phyloP scores from a whole-genome alignment of 768 basidiomycete species.

The Mrakia gelida region DNA sequence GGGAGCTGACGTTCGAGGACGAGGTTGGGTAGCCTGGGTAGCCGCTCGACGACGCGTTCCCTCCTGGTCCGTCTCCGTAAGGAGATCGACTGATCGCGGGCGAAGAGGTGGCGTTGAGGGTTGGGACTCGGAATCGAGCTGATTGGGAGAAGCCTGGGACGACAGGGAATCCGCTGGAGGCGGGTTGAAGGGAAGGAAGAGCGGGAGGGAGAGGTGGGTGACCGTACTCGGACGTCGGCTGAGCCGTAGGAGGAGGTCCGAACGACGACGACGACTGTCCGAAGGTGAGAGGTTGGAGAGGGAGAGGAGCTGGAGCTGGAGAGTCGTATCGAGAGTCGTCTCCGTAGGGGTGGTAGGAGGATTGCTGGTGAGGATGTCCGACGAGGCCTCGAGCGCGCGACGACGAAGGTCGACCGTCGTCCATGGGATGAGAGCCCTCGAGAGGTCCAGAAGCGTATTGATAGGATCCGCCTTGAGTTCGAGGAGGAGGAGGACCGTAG shows the following conservation, averaged over 20 bases:
- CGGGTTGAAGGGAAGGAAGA: not conserved
- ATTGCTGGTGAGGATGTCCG: not conserved
- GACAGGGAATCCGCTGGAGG: not conserved
- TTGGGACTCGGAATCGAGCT: not conserved
- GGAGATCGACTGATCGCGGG: not conserved
- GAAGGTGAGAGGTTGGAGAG: constrained; percentile 30
- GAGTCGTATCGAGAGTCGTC: not conserved
- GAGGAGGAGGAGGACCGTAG: not conserved
- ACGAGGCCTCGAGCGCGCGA: not conserved
- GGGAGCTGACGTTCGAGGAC: not conserved
- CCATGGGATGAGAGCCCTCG: not conserved
- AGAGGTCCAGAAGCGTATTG: not conserved
- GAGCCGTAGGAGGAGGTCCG: not conserved
- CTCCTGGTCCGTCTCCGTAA: not conserved
- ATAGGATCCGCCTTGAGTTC: not conserved
- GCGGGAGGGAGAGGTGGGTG: not conserved
- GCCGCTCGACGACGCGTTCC: not conserved
- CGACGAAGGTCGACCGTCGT: not conserved
- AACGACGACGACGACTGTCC: not conserved
- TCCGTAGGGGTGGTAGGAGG: not conserved
- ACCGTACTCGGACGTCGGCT: too few species aligned
- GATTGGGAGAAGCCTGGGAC: constrained; percentile 8
- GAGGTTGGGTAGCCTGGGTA: constrained; percentile 2
- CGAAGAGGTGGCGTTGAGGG: not conserved
- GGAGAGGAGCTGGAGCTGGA: constrained; percentile 10